phyloP scores from a whole-genome alignment of 2,329 filamentous ascomycete genomes.

The Talaromyces sp. region DNA sequence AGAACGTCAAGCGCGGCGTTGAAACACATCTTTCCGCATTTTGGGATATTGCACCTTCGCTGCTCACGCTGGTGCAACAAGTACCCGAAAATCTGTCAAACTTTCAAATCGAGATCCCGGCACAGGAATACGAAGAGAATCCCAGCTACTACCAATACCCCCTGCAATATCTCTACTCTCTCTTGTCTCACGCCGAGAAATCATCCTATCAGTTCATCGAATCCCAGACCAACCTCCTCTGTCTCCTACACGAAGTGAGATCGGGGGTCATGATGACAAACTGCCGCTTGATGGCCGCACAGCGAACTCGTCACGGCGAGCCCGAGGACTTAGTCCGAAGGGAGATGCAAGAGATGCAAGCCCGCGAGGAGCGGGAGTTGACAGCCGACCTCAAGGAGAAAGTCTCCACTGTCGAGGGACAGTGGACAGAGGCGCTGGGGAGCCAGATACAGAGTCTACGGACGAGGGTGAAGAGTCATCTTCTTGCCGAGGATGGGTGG shows the following conservation, averaged over 20 bases:
- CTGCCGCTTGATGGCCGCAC: conserved; percentile 64
- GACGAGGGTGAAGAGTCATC: conserved; percentile 67
- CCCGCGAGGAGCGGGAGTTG: conserved; percentile 66
- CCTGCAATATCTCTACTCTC: conserved; percentile 82
- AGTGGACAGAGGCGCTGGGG: conserved; percentile 86
- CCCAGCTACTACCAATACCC: conserved; percentile 76
- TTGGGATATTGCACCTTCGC: conserved; percentile 91
- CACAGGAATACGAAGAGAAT: conserved; percentile 78
- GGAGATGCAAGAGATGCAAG: conserved; percentile 57
- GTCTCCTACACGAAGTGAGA: conserved; percentile 85
- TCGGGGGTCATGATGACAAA: conserved; percentile 70
- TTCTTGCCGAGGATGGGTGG: conserved; percentile 80
- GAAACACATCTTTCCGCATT: conserved; percentile 91
- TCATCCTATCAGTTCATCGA: conserved; percentile 97
- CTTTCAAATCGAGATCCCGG: conserved; percentile 74
- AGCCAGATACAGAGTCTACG: conserved; percentile 70
- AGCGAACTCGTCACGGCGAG: conserved; percentile 51
- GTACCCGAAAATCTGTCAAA: conserved; percentile 58
- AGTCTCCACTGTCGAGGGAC: conserved; percentile 82
- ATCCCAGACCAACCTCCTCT: conserved; percentile 84
- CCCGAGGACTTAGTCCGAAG: conserved; percentile 41
- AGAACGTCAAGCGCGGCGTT: conserved; percentile 81
- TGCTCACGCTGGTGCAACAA: conserved; percentile 74
- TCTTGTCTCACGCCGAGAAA: conserved; percentile 84
- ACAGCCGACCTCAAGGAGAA: conserved; percentile 91